These are phyloP conservation scores for Takakia lepidozioides DNA, from an alignment of 225 moss, liverwort and hornwort species.

Conservation along the genomic window DNA sequence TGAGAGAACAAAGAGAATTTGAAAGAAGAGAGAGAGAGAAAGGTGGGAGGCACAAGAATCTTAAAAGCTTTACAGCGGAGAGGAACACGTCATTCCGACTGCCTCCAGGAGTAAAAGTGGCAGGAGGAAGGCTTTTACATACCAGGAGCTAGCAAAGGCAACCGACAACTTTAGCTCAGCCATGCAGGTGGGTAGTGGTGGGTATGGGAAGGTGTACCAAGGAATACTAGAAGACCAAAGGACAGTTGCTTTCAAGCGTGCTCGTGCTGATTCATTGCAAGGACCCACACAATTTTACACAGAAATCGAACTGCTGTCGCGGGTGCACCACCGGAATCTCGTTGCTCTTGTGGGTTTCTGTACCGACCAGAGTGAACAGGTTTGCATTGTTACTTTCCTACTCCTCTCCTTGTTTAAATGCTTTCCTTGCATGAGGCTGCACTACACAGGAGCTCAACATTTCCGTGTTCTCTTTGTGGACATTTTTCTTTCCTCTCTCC, in stretches of 20 bases:
- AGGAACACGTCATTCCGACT: no score
- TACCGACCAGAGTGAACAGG: constrained; percentile 22
- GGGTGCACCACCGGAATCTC: constrained; percentile 39
- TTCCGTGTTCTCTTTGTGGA: no score
- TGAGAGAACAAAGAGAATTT: no score
- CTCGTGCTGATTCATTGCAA: constrained; percentile 20
- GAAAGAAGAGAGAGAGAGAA: no score
- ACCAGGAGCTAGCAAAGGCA: constrained; percentile 26
- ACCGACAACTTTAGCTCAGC: constrained; percentile 27
- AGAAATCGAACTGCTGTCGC: constrained; percentile 34
- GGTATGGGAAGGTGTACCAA: constrained; percentile 44
- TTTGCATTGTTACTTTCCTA: no score
- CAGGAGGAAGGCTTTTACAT: constrained; percentile 29
- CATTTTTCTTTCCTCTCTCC: no score
- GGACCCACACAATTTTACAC: constrained; percentile 36
- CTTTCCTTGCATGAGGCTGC: no score
- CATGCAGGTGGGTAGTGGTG: constrained; percentile 33
- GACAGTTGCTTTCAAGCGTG: constrained; percentile 38
- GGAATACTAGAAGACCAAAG: constrained; percentile 26
- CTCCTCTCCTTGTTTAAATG: no score
- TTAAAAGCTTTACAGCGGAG: no score
- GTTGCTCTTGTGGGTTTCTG: constrained; percentile 39
- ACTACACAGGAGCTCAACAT: no score
- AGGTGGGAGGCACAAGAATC: no score
- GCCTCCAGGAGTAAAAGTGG: constrained; percentile 20